A percentile compares a stretch with the other conserved stretches of the same genome.
Conservation (phyloP, 352 stramenopile genomes). For the Pythium brassicae region DNA sequence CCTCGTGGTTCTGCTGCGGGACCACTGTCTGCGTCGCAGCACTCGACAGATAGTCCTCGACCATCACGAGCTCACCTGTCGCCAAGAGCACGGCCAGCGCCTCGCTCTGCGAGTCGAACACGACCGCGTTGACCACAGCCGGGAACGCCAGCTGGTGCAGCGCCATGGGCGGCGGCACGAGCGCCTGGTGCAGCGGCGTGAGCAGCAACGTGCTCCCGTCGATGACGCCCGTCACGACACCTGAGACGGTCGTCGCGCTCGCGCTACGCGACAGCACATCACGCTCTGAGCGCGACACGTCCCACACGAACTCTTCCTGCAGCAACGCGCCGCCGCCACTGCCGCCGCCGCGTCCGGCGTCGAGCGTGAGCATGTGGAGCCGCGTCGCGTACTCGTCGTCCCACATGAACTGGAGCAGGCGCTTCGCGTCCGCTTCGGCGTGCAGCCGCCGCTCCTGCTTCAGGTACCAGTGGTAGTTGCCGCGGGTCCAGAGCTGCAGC, state of each 20-base stretch:
- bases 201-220: conserved; percentile 56
- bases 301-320: conserved; percentile 55
- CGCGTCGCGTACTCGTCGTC: conserved; percentile 42
- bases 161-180: conserved; percentile 68
- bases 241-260: conserved; percentile 23
- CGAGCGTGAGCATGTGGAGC: conserved; percentile 30
- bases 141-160: conserved; percentile 37
- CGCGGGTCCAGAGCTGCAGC: conserved; percentile 70
- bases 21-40: conserved; percentile 4
- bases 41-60: conserved; percentile 34
- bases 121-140: conserved; percentile 42
- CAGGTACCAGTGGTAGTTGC: conserved; percentile 85
- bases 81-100: conserved; percentile 34
- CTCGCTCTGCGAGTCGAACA: conserved; percentile 45
- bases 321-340: conserved; percentile 24
- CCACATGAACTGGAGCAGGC: conserved; percentile 39
- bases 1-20: background rate
- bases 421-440: conserved; percentile 8
- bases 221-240: conserved; percentile 49
- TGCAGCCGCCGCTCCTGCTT: conserved; percentile 55
- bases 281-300: conserved; percentile 22
- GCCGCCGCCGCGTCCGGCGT: background rate
- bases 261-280: conserved; percentile 4
- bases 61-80: conserved; percentile 35
- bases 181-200: conserved; percentile 58